These are phyloP conservation scores for Boletus coffeatus DNA, from an alignment of 1,284 basidiomycete species.

Conservation along the genomic window DNA sequence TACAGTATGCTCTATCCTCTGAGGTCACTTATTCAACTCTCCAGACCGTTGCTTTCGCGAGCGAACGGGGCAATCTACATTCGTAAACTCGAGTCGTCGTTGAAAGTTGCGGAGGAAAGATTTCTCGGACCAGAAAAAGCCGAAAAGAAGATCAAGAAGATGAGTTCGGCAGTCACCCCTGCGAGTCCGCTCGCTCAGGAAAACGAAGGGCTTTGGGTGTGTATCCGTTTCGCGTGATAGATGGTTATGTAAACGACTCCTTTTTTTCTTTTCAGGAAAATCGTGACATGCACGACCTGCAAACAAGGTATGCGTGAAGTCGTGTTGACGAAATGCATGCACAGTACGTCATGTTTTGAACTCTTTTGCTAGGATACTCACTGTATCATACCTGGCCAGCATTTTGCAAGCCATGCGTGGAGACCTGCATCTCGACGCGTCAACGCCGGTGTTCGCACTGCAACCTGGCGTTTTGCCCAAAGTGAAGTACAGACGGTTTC, in stretches of 20 bases:
- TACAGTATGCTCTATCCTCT: background rate
- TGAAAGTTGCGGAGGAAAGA: slow-evolving; percentile 26
- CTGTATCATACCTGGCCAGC: slow-evolving; percentile 38
- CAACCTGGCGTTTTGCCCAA: slow-evolving; percentile 74
- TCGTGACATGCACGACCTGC: slow-evolving; percentile 93
- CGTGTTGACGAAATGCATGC: slow-evolving; percentile 91
- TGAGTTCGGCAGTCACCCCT: slow-evolving; percentile 25
- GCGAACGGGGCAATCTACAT: slow-evolving; percentile 27
- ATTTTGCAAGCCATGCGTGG: slow-evolving; percentile 88
- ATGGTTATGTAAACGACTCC: background rate
- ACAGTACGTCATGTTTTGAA: slow-evolving; percentile 53
- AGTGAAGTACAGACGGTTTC: slow-evolving; percentile 50
- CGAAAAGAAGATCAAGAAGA: slow-evolving; percentile 47
- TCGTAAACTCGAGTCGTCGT: slow-evolving; percentile 21
- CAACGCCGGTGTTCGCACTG: slow-evolving; percentile 97
- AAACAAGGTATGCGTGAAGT: slow-evolving; percentile 79
- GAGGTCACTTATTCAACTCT: background rate
- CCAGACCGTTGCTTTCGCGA: slow-evolving; percentile 21
- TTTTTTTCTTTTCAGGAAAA: slow-evolving; percentile 43
- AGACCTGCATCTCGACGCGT: slow-evolving; percentile 82
- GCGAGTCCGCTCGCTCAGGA: slow-evolving; percentile 40
- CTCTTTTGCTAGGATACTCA: background rate
- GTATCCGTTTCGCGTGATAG: slow-evolving; percentile 15
- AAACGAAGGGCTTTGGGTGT: slow-evolving; percentile 62
- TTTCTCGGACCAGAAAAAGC: slow-evolving; percentile 39